Evolutionary conservation across 495 filamentous ascomycete species (phyloP).

Genomic region (Margaritispora aquatica): DNA sequence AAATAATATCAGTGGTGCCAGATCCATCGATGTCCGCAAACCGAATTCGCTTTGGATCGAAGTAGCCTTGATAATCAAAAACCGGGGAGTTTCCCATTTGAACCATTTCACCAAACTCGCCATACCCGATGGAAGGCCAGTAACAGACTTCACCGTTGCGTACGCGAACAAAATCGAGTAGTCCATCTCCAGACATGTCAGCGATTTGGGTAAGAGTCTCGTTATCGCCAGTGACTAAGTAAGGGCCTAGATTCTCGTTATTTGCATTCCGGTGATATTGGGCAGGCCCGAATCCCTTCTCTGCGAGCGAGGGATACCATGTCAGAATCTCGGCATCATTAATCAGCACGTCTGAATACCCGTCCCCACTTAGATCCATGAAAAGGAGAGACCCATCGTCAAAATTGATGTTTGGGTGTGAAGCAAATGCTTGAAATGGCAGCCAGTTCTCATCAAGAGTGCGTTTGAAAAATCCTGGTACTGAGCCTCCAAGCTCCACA

Average conservation of each 20-base stretch:
- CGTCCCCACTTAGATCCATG: slow-evolving; percentile 28
- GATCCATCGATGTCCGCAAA: slow-evolving; percentile 31
- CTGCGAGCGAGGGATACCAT: slow-evolving; percentile 17
- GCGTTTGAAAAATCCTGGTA: not conserved
- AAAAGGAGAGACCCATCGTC: slow-evolving; percentile 1
- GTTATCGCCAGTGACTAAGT: slow-evolving; percentile 2
- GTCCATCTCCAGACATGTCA: slow-evolving; percentile 33
- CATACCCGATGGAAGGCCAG: slow-evolving; percentile 33
- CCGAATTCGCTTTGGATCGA: slow-evolving; percentile 8
- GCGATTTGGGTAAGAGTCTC: slow-evolving; percentile 9
- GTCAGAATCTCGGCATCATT: slow-evolving; percentile 6
- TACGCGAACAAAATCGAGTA: slow-evolving; percentile 27
- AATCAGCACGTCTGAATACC: slow-evolving; percentile 24
- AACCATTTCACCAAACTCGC: slow-evolving; percentile 27
- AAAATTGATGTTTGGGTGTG: not conserved
- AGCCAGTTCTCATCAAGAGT: not conserved
- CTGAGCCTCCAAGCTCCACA: not conserved
- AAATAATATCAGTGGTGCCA: slow-evolving; percentile 31
- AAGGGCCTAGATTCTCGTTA: slow-evolving; percentile 4
- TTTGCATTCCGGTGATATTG: not conserved
- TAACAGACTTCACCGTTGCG: slow-evolving; percentile 25
- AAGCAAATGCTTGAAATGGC: not conserved
- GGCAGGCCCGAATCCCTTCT: not conserved
- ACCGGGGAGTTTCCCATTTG: slow-evolving; percentile 28
- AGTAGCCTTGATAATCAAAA: slow-evolving; percentile 19